phyloP scores from a whole-genome alignment of 352 stramenopile species.

The Pythium insidiosum region DNA sequence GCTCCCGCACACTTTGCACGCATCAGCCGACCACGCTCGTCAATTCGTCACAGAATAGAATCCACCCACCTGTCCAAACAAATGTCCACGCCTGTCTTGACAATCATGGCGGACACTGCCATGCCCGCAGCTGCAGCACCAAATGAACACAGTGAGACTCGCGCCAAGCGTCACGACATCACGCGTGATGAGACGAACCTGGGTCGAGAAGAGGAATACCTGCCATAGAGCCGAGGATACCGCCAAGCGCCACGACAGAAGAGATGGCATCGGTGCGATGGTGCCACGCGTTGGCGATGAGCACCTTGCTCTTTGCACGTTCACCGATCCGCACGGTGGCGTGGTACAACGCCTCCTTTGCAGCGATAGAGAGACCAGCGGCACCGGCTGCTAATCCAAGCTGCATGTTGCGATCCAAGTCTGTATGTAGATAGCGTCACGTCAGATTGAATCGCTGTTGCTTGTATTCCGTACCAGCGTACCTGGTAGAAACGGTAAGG shows the following conservation, averaged over 20 bases:
- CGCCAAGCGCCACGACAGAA: conserved; percentile 77
- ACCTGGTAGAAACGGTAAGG: conserved; percentile 42
- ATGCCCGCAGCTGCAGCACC: conserved; percentile 60
- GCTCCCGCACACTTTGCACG: conserved; percentile 73
- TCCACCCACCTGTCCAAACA: conserved; percentile 56
- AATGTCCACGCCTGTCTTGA: conserved; percentile 81
- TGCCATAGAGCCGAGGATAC: conserved; percentile 65
- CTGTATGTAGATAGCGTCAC: too few relatives aligned
- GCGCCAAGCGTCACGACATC: too few relatives aligned
- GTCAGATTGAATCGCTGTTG: too few relatives aligned
- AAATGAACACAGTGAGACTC: background rate
- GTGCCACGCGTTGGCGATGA: conserved; percentile 98
- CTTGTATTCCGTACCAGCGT: too few relatives aligned
- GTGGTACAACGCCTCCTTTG: conserved; percentile 93
- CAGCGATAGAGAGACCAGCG: conserved; percentile 85
- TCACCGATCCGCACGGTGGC: conserved; percentile 91
- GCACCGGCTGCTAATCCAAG: conserved; percentile 75
- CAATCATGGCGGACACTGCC: conserved; percentile 83
- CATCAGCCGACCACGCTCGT: background rate
- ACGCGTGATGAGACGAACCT: too few relatives aligned
- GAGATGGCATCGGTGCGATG: conserved; percentile 88
- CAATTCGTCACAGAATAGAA: background rate
- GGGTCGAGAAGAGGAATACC: conserved; percentile 67
- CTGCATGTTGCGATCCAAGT: conserved; percentile 42
- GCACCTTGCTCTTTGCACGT: conserved; percentile 88